phyloP scores from a whole-genome alignment of 495 filamentous ascomycete species.

The Lepidopterella palustris region DNA sequence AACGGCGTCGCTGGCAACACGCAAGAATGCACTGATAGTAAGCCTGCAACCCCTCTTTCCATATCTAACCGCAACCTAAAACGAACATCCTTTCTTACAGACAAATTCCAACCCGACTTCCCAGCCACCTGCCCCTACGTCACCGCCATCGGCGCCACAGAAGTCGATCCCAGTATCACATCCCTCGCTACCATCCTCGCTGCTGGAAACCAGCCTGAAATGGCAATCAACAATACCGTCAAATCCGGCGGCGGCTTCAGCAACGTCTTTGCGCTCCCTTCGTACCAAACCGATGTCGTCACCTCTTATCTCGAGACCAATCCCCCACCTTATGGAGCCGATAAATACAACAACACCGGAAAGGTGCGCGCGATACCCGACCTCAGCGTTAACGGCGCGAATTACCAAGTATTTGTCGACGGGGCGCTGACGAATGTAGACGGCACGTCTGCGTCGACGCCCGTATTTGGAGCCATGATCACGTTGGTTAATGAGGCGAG shows the following conservation, averaged over 20 bases:
- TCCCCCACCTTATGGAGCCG: conserved; percentile 43
- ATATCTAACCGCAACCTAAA: background rate
- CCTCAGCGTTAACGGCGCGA: conserved; percentile 45
- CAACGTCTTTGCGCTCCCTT: conserved; percentile 56
- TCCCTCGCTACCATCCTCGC: conserved; percentile 13
- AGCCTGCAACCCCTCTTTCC: background rate
- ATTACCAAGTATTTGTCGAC: conserved; percentile 10
- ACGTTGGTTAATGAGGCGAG: conserved; percentile 58
- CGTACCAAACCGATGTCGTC: conserved; percentile 53
- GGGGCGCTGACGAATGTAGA: conserved; percentile 1
- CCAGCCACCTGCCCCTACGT: conserved; percentile 48
- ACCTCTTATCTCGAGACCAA: conserved; percentile 44
- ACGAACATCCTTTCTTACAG: conserved; percentile 27
- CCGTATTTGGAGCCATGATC: conserved; percentile 48
- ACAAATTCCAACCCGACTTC: conserved; percentile 29
- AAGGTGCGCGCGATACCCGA: conserved; percentile 60
- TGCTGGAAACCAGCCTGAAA: conserved; percentile 11
- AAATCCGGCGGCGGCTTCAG: conserved; percentile 60
- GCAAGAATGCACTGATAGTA: background rate
- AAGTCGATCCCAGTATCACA: conserved; percentile 32
- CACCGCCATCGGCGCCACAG: conserved; percentile 31
- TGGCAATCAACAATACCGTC: conserved; percentile 27
- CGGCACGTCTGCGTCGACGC: conserved; percentile 39
- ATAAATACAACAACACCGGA: conserved; percentile 51
- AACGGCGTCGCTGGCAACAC: conserved; percentile 43